A percentile compares a stretch with the other conserved stretches of the same genome.
phyloP scores from a whole-genome alignment of 192 early-diverging fungal species.

The Mortierella hygrophila region DNA sequence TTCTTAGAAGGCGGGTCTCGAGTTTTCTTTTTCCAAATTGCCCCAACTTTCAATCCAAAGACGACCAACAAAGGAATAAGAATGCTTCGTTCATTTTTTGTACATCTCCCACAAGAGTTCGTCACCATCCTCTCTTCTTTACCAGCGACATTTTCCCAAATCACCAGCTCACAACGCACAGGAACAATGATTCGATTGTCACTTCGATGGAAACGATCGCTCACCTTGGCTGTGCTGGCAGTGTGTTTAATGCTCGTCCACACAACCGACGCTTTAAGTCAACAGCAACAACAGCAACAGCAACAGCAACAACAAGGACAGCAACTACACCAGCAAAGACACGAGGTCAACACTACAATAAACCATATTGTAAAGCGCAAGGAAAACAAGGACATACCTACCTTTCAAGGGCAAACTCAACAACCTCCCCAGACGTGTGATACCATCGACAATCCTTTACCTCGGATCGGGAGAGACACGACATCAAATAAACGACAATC shows the following conservation, averaged over 20 bases:
- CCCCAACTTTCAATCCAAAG: background rate
- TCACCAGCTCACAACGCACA: background rate
- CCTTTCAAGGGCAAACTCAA: background rate
- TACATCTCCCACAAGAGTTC: background rate
- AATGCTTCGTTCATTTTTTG: background rate
- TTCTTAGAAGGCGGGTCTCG: background rate
- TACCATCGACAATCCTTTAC: no score
- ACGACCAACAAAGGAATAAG: background rate
- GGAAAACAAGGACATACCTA: no score
- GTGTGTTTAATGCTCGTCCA: background rate
- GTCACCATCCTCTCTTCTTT: background rate
- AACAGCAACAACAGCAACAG: background rate
- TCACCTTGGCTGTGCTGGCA: background rate
- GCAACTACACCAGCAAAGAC: background rate
- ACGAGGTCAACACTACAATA: background rate
- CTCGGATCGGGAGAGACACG: background rate
- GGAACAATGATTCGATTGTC: background rate
- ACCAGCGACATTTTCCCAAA: background rate
- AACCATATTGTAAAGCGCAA: no score
- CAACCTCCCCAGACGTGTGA: background rate
- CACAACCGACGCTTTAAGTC: background rate
- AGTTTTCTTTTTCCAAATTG: background rate
- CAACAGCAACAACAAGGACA: background rate
- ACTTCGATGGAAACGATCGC: background rate
- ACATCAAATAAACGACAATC: background rate